Conservation (phyloP, 805 yeast genomes). For the Hanseniaspora jakobsenii region DNA sequence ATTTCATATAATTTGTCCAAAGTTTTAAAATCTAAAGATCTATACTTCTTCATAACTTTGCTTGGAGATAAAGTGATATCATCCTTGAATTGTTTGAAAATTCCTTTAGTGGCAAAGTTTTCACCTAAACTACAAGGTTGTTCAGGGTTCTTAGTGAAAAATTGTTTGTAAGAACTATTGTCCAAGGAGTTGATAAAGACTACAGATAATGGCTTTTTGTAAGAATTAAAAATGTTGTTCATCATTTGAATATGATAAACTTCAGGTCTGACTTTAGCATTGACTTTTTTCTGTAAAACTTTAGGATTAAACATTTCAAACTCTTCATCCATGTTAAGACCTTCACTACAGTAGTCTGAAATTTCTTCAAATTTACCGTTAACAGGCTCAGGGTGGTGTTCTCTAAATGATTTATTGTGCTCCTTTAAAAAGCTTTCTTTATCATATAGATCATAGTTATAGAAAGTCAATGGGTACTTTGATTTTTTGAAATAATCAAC, state of each 20-base stretch:
- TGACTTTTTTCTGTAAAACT: conserved; percentile 2
- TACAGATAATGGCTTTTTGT: conserved; percentile 5
- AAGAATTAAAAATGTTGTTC: conserved; percentile 9
- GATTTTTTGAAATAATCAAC: conserved; percentile 16
- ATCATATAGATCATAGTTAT: conserved; percentile 20
- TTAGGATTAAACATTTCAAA: conserved; percentile 4
- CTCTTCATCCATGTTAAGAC: too few species aligned
- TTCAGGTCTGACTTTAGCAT: conserved; percentile 10
- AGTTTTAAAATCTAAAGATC: background rate
- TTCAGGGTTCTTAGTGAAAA: background rate
- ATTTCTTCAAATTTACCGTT: background rate
- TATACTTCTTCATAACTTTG: background rate
- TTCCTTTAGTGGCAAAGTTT: conserved; percentile 1
- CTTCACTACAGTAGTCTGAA: too few species aligned
- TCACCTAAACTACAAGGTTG: background rate
- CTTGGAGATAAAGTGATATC: background rate
- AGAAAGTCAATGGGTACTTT: conserved; percentile 20
- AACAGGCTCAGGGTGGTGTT: background rate
- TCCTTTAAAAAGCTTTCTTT: conserved; percentile 11
- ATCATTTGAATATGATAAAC: conserved; percentile 7
- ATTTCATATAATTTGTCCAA: conserved; percentile 15
- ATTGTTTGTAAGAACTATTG: conserved; percentile 1
- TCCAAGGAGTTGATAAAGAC: conserved; percentile 7
- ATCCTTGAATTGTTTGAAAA: background rate
- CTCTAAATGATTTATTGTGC: background rate